Percentiles rank a stretch among this genome's conserved stretches.
phyloP scores from a whole-genome alignment of 2,329 filamentous ascomycete genomes.

The Trichocomaceae sp. region DNA sequence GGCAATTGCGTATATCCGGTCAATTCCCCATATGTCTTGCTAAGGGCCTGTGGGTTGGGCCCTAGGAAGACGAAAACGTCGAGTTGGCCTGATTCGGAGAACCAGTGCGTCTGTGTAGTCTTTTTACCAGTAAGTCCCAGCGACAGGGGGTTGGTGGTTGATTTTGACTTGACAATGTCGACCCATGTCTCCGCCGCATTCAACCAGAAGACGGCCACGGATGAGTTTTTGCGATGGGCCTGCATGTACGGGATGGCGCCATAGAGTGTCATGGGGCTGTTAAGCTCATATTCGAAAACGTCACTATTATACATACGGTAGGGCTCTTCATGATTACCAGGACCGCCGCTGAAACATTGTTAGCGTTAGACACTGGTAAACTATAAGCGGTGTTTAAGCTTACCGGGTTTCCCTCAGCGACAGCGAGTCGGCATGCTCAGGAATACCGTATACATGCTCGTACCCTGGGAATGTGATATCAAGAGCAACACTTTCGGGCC shows the following conservation, averaged over 20 bases:
- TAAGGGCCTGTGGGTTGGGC: conserved; percentile 74
- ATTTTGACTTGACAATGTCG: conserved; percentile 77
- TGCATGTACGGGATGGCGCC: conserved; percentile 98
- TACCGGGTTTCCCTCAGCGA: conserved; percentile 81
- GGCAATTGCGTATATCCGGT: conserved; percentile 89
- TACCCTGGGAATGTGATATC: conserved; percentile 92
- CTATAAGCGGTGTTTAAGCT: not conserved
- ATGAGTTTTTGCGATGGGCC: conserved; percentile 86
- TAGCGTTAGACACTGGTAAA: conserved; percentile 13
- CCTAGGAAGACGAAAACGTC: conserved; percentile 95
- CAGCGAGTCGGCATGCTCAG: conserved; percentile 81
- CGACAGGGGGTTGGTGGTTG: conserved; percentile 66
- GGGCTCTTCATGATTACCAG: conserved; percentile 77
- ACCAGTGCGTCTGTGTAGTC: conserved; percentile 89
- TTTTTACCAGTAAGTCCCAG: conserved; percentile 63
- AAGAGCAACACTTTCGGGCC: conserved; percentile 82
- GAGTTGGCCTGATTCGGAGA: conserved; percentile 82
- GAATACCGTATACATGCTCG: conserved; percentile 87
- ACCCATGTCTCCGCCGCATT: conserved; percentile 97
- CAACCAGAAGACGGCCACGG: conserved; percentile 94
- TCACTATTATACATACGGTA: conserved; percentile 95
- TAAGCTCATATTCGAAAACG: conserved; percentile 94
- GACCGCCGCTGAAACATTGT: conserved; percentile 54
- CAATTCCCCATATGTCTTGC: conserved; percentile 75
- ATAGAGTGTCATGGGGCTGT: conserved; percentile 97